Evolutionary conservation across 176 grass and related monocot genomes (phyloP).

Genomic region (Pontederia paniculata): DNA sequence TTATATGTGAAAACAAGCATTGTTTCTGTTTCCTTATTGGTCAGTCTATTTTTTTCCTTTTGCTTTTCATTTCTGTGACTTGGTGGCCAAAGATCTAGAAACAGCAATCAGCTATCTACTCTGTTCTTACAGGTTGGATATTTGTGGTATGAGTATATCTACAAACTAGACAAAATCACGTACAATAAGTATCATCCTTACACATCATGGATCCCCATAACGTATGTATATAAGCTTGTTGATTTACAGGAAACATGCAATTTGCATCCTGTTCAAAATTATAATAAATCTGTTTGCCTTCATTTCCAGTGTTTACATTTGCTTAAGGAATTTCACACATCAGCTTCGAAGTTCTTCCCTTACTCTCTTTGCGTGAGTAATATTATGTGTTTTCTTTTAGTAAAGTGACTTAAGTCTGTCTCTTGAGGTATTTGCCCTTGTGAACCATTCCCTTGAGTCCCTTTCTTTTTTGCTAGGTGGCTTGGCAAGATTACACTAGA

Average conservation of each 20-base stretch:
- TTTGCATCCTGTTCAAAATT: background rate
- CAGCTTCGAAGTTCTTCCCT: constrained; percentile 14
- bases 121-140: constrained; percentile 10
- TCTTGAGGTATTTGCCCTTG: background rate
- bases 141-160: constrained; percentile 21
- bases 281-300: background rate
- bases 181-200: constrained; percentile 19
- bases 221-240: constrained; percentile 4
- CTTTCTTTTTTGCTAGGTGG: constrained; percentile 13
- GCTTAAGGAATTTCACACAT: constrained; percentile 19
- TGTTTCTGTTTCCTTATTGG: constrained; percentile 11
- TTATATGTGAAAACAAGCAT: constrained; percentile 13
- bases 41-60: background rate
- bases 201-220: constrained; percentile 19
- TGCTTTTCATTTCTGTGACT: background rate
- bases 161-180: constrained; percentile 14
- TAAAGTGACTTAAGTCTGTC: background rate
- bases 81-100: background rate
- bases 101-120: background rate
- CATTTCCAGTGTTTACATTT: constrained; percentile 15
- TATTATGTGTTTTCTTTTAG: background rate
- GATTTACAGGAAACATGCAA: background rate
- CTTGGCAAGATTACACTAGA: constrained; percentile 17
- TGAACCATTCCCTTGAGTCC: background rate
- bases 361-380: constrained; percentile 14